Conservation (phyloP, 2,329 filamentous ascomycete genomes). For the Aspergillus sp. region DNA sequence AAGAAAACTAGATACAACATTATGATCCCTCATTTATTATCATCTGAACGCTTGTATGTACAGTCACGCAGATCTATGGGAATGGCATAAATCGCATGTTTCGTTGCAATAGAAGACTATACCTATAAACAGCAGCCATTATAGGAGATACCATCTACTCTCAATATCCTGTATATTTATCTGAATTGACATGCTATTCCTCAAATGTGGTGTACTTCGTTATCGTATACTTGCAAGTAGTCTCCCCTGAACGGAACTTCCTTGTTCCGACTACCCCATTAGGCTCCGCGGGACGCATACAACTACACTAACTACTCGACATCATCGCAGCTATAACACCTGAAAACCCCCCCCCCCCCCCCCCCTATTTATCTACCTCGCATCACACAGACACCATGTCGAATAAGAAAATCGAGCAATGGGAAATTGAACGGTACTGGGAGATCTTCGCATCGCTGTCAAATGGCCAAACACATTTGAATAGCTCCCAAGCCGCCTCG, state of each 20-base stretch:
- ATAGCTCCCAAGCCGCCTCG: constrained; percentile 62
- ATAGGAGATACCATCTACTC: too few relatives aligned
- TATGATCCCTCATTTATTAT: too few relatives aligned
- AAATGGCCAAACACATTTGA: constrained; percentile 58
- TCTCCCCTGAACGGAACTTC: constrained; percentile 21
- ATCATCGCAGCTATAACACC: not conserved
- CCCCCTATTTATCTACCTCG: not conserved
- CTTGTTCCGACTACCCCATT: constrained; percentile 15
- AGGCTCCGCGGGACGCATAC: constrained; percentile 15
- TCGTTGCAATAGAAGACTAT: too few relatives aligned
- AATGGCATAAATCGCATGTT: too few relatives aligned
- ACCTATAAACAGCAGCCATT: too few relatives aligned
- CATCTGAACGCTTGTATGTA: too few relatives aligned
- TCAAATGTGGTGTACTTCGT: too few relatives aligned
- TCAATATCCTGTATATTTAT: too few relatives aligned
- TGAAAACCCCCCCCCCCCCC: too few relatives aligned
- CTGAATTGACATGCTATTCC: too few relatives aligned
- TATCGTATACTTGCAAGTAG: too few relatives aligned
- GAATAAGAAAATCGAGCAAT: constrained; percentile 57
- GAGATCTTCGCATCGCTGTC: constrained; percentile 67
- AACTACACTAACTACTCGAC: constrained; percentile 7
- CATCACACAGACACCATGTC: constrained; percentile 24
- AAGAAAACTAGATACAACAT: not conserved
- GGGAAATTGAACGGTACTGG: constrained; percentile 72
- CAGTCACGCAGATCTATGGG: too few relatives aligned